Evolutionary conservation across 2,329 filamentous ascomycete genomes (phyloP).

Genomic region (Paramyrothecium roridum): DNA sequence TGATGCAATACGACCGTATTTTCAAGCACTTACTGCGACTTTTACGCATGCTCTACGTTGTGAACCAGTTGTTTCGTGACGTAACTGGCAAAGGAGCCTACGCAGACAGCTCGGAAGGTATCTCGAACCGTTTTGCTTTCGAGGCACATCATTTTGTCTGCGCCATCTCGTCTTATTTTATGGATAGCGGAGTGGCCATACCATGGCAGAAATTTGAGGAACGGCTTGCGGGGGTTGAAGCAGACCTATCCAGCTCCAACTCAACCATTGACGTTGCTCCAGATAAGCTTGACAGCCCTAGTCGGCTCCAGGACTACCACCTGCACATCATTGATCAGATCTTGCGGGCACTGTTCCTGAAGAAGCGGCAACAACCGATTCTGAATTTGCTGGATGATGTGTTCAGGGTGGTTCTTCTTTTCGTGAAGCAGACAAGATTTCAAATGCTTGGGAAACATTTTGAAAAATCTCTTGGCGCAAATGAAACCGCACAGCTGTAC

Average conservation of each 20-base stretch:
- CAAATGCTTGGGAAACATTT: conserved; percentile 26
- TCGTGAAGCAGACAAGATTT: conserved; percentile 53
- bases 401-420: conserved; percentile 68
- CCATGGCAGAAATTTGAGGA: conserved; percentile 71
- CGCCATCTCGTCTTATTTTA: conserved; percentile 71
- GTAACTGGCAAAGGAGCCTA: conserved; percentile 36
- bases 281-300: conserved; percentile 49
- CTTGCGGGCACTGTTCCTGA: conserved; percentile 68
- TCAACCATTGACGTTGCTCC: conserved; percentile 33
- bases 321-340: conserved; percentile 73
- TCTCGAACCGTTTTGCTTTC: conserved; percentile 59
- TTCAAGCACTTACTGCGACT: conserved; percentile 79
- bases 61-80: conserved; percentile 62
- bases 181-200: conserved; percentile 70
- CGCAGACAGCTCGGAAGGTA: conserved; percentile 33
- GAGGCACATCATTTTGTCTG: conserved; percentile 80
- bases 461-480: conserved; percentile 6
- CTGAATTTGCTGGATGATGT: conserved; percentile 73
- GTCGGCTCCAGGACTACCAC: conserved; percentile 66
- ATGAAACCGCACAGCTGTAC: conserved; percentile 50
- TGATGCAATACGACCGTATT: conserved; percentile 80
- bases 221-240: conserved; percentile 63
- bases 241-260: conserved; percentile 42
- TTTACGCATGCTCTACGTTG: conserved; percentile 74
- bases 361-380: conserved; percentile 71